Base-by-base conservation (phyloP, 371 early-diverging fungal species). In the Mortierella sp. region DNA sequence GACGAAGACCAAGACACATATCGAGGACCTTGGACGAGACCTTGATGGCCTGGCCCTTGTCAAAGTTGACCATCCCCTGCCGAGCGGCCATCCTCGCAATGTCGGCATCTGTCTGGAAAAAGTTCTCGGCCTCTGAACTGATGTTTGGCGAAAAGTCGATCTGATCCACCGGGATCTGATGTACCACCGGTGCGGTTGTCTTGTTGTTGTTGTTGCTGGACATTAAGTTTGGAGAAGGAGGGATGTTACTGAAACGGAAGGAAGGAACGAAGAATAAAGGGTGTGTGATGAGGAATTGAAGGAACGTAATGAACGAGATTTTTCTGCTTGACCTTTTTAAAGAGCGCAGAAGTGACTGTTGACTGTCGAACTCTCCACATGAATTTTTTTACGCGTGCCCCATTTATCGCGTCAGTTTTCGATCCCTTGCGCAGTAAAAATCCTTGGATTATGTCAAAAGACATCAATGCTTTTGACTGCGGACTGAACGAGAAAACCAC, bases 61-160 rank as follows among this genome's bases (percentile, higher is more conserved):
- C 92, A 69, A 89, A 90, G 68, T 91, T 91, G 74, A 88, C 88
- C 84, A 94, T 95, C 44, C 86, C 88, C 65, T 89, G 87, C 47
- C 92, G 89, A 47, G 85, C 86, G 48, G 87, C 87, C 77, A 88
- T 87, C 31, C 90, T 81, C 26, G 88, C 88, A 44, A 95, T 47
- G 76, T 93, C 93, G 10, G 92, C 92, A 87, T 95, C 95, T 9
- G 93, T 89, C 80, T 95, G 95, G 87, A 95, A 95, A 84, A 94
- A 95, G 75, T 91, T 88, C 9, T 89, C 90, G 7, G 93, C 88
- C 76, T 91, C 89, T 47, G 80, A 86, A 39, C 86, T 85, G 52
- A 91, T 79, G 78, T 91, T 91, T 39, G 88, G 79, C 14, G 83
- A 83, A 41, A 83, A 78, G 43, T 83, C 83, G 34, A 83, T 78